Evolutionary conservation across 768 basidiomycete species (phyloP), one percentile per base, ranked within the genome.

Genomic region (Tulasnella sp.): DNA sequence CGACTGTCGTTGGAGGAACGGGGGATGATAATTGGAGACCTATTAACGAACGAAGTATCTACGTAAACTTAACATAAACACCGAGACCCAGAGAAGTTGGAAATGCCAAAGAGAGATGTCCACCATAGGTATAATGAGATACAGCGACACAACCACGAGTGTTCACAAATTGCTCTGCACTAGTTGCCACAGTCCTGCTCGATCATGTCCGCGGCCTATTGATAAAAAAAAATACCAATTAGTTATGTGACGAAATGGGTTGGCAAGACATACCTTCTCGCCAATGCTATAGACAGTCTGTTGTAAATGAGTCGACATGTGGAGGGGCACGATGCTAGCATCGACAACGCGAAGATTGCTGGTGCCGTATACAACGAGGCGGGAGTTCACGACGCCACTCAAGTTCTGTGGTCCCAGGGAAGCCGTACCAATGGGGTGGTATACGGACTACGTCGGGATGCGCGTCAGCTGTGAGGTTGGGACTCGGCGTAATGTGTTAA

Each of bases 311-410:
- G 73, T 70, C 5, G 71, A 70, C 50, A 79, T 67, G 42, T 77
- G 78, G 50, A 79, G 64, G 2, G 79, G 78, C 6, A 78, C 64
- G 49, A 80, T 68, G 3, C 77, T 78, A n/a, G 79, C 52, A 62
- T 79, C 78, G 8, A 71, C 80, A 23, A 85, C 74, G 64, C 80
- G 73, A n/a, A 81, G 53, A 59, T 80, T 80, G 43, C 64, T 70
- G 2, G 79, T 79, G 1, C 78, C 79, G 60, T 81, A 80, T 11
- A 85, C 81, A 73, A n/a, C 69, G 69, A 27, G 74, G 51, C 31
- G 45, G 0, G 23, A 14, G 62, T 85, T 80, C 6, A 85, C 79
- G 3, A 84, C 83, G 12, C 82, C 82, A 4, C 74, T 76, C 48
- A 74, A 73, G 25, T 74, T 72, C 17, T 75, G 73, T 2, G 79